Conservation (phyloP, 257 asterid genomes). For the Prunella vulgaris region DNA sequence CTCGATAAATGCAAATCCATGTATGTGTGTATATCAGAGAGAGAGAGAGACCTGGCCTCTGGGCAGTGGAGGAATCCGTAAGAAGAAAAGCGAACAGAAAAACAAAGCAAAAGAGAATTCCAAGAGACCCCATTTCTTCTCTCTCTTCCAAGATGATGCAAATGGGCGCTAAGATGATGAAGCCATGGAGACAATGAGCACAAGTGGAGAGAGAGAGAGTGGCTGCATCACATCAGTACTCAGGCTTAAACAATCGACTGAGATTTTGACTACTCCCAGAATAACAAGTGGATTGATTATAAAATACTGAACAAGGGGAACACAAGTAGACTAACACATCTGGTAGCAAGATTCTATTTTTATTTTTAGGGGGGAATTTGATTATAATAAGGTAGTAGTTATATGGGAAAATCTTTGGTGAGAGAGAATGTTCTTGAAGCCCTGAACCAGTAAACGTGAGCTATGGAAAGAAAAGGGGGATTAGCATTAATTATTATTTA, state of each 20-base stretch:
- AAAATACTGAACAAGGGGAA: background rate
- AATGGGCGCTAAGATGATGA: constrained; percentile 28
- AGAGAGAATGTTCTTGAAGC: constrained; percentile 26
- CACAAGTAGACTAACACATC: constrained; percentile 1
- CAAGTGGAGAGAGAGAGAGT: constrained; percentile 23
- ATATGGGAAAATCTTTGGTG: constrained; percentile 13
- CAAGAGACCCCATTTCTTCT: constrained; percentile 46
- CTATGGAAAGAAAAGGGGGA: background rate
- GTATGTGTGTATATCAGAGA: background rate
- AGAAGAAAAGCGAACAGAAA: constrained; percentile 32
- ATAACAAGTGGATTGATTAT: background rate
- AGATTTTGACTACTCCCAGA: background rate
- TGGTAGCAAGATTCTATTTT: constrained; percentile 18
- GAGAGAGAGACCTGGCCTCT: constrained; percentile 71
- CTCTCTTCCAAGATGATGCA: constrained; percentile 10
- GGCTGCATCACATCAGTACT: constrained; percentile 14
- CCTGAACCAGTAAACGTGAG: constrained; percentile 20
- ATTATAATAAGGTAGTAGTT: background rate
- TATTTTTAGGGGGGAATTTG: background rate
- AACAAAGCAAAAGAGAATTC: constrained; percentile 26
- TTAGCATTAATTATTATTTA: background rate
- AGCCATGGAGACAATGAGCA: constrained; percentile 28
- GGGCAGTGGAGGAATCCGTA: constrained; percentile 59
- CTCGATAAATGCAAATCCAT: background rate
- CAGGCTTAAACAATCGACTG: constrained; percentile 1